Evolutionary conservation across 2,329 filamentous ascomycete genomes (phyloP), one percentile per base, ranked within the genome.

Genomic region (Cercospora sesami): DNA sequence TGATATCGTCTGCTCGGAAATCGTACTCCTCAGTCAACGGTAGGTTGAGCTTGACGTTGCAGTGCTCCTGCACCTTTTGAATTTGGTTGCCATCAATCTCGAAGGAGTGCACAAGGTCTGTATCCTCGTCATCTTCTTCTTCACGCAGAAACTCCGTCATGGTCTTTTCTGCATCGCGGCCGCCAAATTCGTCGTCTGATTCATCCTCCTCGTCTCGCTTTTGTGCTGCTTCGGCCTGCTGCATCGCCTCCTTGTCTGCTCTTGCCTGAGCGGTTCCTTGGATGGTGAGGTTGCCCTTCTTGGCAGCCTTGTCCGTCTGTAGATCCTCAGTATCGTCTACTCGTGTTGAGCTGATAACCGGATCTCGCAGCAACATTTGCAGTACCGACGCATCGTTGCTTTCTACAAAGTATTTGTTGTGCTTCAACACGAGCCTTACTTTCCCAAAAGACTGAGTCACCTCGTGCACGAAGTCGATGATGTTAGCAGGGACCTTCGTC

Each of bases 11-110:
- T 73, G 95, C 94, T 67, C 93, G 87, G 80, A 98, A 99, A 79
- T 99, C 95, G 79, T 99, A 99, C 80, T 99, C 95, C 79, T 98
- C 94, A 8, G 97, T 87, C 8, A 97, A 90, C 3, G 95, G 95
- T 70, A 93, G 91, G 28, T 90, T 91, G 61, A 99, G 88, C 57
- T 91, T 90, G 63, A 96, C 86, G 36, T 78, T 78, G 76, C 95
- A 98, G 68, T 93, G 90, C 79, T 95, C 93, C 76, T 96, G 92
- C 1, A 98, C 94, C 2, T 86, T 86, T 80, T 97, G 93, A 51
- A 97, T 93, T 55, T 89, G 89, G 69, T 89, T 87, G 73, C 94
- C 91, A 2, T 87, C 87, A 68, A 99, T 96, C 76, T 98, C 91
- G 75, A 99, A 98, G 1, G 94, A 91, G 78, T 98, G 94, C 4